Evolutionary conservation across 2,329 filamentous ascomycete species (phyloP).

Genomic region (Penicillium nordicum): DNA sequence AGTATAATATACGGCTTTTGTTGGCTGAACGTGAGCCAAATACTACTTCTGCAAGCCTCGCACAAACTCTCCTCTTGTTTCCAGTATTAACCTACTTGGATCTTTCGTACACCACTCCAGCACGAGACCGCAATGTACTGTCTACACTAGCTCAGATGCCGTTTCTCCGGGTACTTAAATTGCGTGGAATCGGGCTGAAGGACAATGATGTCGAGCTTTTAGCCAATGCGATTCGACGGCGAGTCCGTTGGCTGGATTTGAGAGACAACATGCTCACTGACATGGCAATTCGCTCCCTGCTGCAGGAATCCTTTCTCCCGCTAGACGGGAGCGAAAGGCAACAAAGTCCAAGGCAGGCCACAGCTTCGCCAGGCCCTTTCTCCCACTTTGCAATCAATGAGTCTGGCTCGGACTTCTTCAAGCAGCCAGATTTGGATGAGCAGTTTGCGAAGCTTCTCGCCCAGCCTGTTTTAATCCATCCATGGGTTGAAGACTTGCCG

Average conservation of each 20-base stretch:
- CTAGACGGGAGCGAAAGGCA: conserved; percentile 4
- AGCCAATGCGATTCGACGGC: conserved; percentile 49
- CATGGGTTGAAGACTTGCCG: conserved; percentile 55
- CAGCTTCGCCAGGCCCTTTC: conserved; percentile 8
- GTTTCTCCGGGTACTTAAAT: conserved; percentile 56
- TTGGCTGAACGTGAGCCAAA: conserved; percentile 57
- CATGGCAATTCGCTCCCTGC: conserved; percentile 49
- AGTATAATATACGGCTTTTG: conserved; percentile 53
- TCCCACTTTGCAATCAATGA: conserved; percentile 9
- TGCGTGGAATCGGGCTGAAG: conserved; percentile 52
- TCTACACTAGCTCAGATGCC: conserved; percentile 46
- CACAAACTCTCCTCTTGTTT: conserved; percentile 52
- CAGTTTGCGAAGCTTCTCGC: conserved; percentile 51
- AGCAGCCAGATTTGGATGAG: conserved; percentile 40
- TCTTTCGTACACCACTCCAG: conserved; percentile 53
- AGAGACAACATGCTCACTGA: conserved; percentile 58
- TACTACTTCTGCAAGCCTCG: conserved; percentile 54
- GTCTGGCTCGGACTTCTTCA: conserved; percentile 23
- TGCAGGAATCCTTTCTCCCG: conserved; percentile 50
- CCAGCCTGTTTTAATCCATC: conserved; percentile 49
- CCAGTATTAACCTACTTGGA: conserved; percentile 57
- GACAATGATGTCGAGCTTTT: conserved; percentile 54
- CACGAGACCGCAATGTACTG: conserved; percentile 50
- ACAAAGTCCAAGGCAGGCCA: conserved; percentile 2
- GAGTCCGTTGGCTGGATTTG: conserved; percentile 56